Evolutionary conservation across 1,284 basidiomycete genomes (phyloP).

Genomic region (Pisolithus thermaeus): DNA sequence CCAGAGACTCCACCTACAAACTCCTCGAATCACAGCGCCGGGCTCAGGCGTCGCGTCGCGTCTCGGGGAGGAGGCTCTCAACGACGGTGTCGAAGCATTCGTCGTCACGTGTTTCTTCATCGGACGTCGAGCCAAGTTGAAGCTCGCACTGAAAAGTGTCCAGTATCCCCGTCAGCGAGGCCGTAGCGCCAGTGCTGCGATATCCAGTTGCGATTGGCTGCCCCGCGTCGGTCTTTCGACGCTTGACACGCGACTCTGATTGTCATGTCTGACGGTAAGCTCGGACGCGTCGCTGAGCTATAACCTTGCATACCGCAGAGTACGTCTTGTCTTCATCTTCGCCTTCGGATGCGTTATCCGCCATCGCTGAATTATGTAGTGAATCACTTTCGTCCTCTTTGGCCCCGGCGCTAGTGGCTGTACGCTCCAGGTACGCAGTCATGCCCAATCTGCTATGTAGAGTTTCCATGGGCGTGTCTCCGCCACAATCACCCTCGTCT

Average conservation of each 20-base stretch:
- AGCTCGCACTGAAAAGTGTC: constrained; percentile 13
- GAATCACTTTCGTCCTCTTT: no score
- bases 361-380: no score
- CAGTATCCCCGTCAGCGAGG: constrained; percentile 15
- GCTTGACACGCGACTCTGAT: constrained; percentile 14
- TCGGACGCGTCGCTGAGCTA: no score
- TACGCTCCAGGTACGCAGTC: no score
- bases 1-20: neutral
- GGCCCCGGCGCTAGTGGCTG: no score
- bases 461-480: no score
- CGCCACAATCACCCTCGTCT: no score
- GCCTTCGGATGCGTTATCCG: no score
- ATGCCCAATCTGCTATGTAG: no score
- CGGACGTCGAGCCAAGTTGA: neutral
- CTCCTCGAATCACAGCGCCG: constrained; percentile 2
- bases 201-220: constrained; percentile 5
- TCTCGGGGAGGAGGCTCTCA: constrained; percentile 17
- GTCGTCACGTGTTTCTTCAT: neutral
- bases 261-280: neutral
- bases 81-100: constrained; percentile 23
- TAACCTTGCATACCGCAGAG: constrained; percentile 13
- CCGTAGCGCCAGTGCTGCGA: constrained; percentile 11
- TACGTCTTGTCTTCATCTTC: constrained; percentile 14
- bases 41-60: constrained; percentile 11
- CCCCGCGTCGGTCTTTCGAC: constrained; percentile 21